Base-by-base conservation (phyloP, 768 basidiomycete genomes). In the Pleurotus eryngii region DNA sequence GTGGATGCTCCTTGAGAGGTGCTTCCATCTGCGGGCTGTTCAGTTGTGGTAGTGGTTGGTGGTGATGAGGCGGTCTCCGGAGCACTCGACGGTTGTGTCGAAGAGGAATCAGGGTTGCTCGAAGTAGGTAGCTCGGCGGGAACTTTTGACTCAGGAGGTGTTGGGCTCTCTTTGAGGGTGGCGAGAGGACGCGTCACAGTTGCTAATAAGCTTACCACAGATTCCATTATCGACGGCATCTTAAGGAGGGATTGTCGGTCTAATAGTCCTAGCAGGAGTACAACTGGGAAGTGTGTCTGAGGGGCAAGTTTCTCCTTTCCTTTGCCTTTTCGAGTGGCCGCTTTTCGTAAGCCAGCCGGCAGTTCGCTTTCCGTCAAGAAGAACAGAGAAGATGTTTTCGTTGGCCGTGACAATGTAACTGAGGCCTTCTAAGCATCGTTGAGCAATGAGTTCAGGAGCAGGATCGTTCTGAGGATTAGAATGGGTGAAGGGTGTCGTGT, bases 301-400 rank as follows among this genome's bases (percentile, higher is more conserved):
- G 89, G 77, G 2, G 76, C 74, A 63, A 87, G 88, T 65, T 90
- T 93, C 68, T 98, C 95, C 70, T 97, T 98, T 18, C 93, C 95
- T 72, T 97, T 98, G 7, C 94, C 95, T 71, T 97, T 97, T 72
- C 89, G 92, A 17, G 82, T 82, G 5, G 79, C 72, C 11, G 77
- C 70, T 62, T 85, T 83, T 60, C 85, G 84, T 14, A 95, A 79
- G 46, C 89, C 88, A n/a, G 79, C 80, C 5, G 90, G 87, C 35
- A 94, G 76, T 62, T 99, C 97, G 62, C 98, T 94, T 70, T 99
- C 97, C 1, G 87, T 91, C 59, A 99, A 79, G 84, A 99, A 98
- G 81, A 95, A 98, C 15, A 92, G 72, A 0, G 95, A 89, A 1
- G 92, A 90, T 15, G 82, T 70, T 58, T 58, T 93, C 89, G 68